Conservation (phyloP, 2,329 filamentous ascomycete species). For the Fusarium praegraminearum region DNA sequence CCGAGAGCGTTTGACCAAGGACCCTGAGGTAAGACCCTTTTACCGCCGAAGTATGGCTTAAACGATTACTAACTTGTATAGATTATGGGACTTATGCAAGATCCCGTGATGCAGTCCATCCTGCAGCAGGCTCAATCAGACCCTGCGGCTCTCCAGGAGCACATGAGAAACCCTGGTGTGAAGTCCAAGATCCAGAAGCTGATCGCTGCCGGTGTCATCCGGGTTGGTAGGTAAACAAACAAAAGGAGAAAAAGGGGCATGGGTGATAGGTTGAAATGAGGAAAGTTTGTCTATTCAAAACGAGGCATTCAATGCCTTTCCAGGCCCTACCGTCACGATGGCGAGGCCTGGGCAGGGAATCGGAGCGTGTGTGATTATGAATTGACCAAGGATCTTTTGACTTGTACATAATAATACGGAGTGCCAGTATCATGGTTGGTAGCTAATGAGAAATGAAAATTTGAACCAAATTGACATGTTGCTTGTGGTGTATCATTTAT, state of each 20-base stretch:
- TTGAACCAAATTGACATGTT: slow-evolving; percentile 35
- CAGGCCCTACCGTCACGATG: slow-evolving; percentile 25
- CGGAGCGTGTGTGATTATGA: slow-evolving; percentile 41
- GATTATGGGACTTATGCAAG: slow-evolving; percentile 92
- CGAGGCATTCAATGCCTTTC: slow-evolving; percentile 28
- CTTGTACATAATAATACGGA: slow-evolving; percentile 48
- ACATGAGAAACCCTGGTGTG: slow-evolving; percentile 93
- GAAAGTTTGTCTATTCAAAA: slow-evolving; percentile 32
- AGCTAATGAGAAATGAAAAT: slow-evolving; percentile 50
- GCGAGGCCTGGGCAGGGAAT: slow-evolving; percentile 20
- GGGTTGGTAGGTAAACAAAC: slow-evolving; percentile 67
- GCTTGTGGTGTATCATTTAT: slow-evolving; percentile 3
- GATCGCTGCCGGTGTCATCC: slow-evolving; percentile 91
- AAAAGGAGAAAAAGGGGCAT: not conserved
- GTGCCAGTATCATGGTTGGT: slow-evolving; percentile 42
- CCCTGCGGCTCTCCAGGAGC: slow-evolving; percentile 91
- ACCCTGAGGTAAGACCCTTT: slow-evolving; percentile 80
- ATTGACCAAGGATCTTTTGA: slow-evolving; percentile 42
- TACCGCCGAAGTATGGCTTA: not conserved
- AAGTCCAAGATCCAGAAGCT: slow-evolving; percentile 93
- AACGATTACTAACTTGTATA: slow-evolving; percentile 50
- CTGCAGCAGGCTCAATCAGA: slow-evolving; percentile 96
- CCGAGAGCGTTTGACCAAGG: slow-evolving; percentile 86
- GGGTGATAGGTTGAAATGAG: slow-evolving; percentile 22
- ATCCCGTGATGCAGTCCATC: slow-evolving; percentile 98